Evolutionary conservation across 129 eudicot genomes (phyloP), one percentile per base, ranked within the genome.

Genomic region (Erigeron canadensis): DNA sequence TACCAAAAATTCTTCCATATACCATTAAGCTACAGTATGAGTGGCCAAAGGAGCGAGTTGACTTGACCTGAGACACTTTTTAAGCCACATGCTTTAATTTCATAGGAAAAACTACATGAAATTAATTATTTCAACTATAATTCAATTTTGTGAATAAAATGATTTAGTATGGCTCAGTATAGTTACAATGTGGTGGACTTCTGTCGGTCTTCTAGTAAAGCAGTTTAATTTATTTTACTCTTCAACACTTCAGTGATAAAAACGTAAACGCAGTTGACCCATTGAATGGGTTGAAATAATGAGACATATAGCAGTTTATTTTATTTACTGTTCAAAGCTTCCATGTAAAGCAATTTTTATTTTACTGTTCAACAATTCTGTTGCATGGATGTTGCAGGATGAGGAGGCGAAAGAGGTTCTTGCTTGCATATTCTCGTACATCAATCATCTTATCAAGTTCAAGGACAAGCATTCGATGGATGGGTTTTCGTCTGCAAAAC

Each of bases 361-460:
- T 3, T 11, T 15, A 50, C 17, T 50, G 7, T 15, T 50, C n/a
- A 50, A 50, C 17, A 18, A 17, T 9, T 50, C 15, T 50, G 17
- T 50, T 28, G 34, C 34, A 28, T 28, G 2, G 34, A 53, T 57
- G 5, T 70, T 81, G 72, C 73, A 94, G 99, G 86, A 90, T 10
- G 94, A 85, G 76, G 70, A 56, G 12, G 72, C 57, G 68, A 87
- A 64, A 73, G 72, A 22, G 71, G 84, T 59, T 56, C 82, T 84
- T n/a, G 89, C 96, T 37, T 71, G 93, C 72, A 80, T 94, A 69
- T 71, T 90, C 44, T 88, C 96, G 1, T 94, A 80, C 83, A 90
- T 94, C 10, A 79, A 83, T 28, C 96, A 94, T 81, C 96, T 94
- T 45, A 76, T 94, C 19, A 89, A 82, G 72, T 94, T 75, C 77